Evolutionary conservation across 495 filamentous ascomycete species (phyloP).

Genomic region (Xylaria nigripes): DNA sequence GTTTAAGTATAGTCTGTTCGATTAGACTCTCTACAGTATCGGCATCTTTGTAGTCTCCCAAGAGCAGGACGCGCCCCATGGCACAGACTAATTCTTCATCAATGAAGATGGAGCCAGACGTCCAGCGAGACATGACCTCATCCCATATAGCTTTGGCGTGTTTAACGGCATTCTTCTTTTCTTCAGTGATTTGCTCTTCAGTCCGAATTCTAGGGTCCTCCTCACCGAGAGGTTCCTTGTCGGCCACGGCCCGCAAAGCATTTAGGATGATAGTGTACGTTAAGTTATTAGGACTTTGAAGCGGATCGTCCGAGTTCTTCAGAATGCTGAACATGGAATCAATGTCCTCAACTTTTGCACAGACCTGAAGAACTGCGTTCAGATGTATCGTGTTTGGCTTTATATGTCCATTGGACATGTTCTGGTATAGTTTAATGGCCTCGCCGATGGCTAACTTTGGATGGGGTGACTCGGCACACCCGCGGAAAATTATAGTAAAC

Average conservation of each 20-base stretch:
- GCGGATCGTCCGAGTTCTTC: constrained; percentile 53
- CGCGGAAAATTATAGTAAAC: constrained; percentile 75
- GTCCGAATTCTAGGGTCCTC: constrained; percentile 14
- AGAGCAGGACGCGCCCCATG: constrained; percentile 66
- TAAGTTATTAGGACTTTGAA: constrained; percentile 51
- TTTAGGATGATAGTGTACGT: constrained; percentile 81
- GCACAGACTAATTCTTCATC: constrained; percentile 66
- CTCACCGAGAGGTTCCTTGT: constrained; percentile 6
- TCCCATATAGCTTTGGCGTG: constrained; percentile 66
- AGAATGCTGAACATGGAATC: constrained; percentile 68
- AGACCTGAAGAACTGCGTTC: constrained; percentile 79
- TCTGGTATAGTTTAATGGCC: constrained; percentile 63
- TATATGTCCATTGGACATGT: constrained; percentile 54
- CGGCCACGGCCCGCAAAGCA: constrained; percentile 42
- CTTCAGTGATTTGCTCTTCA: constrained; percentile 25
- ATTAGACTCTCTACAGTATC: constrained; percentile 64
- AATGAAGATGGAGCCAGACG: constrained; percentile 53
- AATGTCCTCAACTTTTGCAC: constrained; percentile 58
- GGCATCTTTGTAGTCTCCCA: constrained; percentile 46
- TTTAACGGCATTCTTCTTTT: constrained; percentile 33
- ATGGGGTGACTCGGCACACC: constrained; percentile 50
- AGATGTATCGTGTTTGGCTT: constrained; percentile 67
- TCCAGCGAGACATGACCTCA: constrained; percentile 69
- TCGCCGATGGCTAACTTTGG: constrained; percentile 46
- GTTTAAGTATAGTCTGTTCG: constrained; percentile 68